Evolutionary conservation across 2,329 filamentous ascomycete genomes (phyloP).

Genomic region (Fusarium temperatum): DNA sequence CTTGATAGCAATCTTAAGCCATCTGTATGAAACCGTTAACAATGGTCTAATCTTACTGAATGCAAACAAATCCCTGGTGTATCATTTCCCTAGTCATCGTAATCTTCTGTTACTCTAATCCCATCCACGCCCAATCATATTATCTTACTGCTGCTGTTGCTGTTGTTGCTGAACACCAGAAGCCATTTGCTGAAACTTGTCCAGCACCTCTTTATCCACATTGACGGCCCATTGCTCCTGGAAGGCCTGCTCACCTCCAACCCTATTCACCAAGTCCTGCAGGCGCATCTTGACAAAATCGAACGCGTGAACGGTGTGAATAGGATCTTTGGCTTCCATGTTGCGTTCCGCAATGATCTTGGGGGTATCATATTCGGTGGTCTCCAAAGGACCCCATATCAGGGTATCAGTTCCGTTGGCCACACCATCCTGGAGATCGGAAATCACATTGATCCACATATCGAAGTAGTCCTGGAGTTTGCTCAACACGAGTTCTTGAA

Average conservation of each 20-base stretch:
- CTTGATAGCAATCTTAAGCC: neutral
- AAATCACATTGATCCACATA: constrained; percentile 77
- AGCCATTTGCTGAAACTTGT: constrained; percentile 61
- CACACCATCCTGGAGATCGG: constrained; percentile 70
- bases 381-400: constrained; percentile 55
- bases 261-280: constrained; percentile 63
- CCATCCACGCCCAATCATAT: neutral
- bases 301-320: constrained; percentile 72
- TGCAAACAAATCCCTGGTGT: constrained; percentile 32
- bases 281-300: constrained; percentile 72
- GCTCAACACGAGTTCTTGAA: constrained; percentile 66
- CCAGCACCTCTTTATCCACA: constrained; percentile 77
- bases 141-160: neutral
- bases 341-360: constrained; percentile 63
- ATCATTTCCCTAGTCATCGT: constrained; percentile 13
- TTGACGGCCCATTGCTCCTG: constrained; percentile 75
- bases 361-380: constrained; percentile 64
- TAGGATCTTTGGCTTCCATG: constrained; percentile 67
- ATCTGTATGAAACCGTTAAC: constrained; percentile 13
- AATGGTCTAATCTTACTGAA: constrained; percentile 9
- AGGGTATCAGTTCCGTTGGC: constrained; percentile 61
- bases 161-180: constrained; percentile 34
- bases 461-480: constrained; percentile 77
- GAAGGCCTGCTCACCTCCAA: constrained; percentile 73
- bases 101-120: neutral